Evolutionary conservation across 2,329 filamentous ascomycete species (phyloP), one percentile per base, ranked within the genome.

Genomic region (Colletotrichum gigasporum): DNA sequence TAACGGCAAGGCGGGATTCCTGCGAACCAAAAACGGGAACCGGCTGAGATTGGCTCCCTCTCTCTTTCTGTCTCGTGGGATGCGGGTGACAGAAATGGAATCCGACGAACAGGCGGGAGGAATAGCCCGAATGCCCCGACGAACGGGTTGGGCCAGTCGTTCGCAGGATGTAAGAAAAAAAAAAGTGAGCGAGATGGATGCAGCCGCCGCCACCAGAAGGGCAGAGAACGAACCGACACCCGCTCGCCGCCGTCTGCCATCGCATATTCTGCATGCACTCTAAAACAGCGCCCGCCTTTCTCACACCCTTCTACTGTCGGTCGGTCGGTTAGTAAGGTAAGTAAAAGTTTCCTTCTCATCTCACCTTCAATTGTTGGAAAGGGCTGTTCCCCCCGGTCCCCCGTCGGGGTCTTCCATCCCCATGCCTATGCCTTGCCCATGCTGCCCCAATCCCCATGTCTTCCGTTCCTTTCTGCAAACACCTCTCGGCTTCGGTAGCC

Each of bases 191-290:
- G 10, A 11, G 9, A 16, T 24, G 11, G 2, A n/a, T 20, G 16
- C 12, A 5, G 12, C 24, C 39, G 12, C 4, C 22, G 14, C 42
- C 22, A 22, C 10, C 28, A 8, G 53, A 24, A 26, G 3, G 35
- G 18, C 7, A 18, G 14, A 14, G 3, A 14, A 39, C 14, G 24
- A 12, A 5, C n/a, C 18, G 28, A 34, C 12, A n/a, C 47, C 11
- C 16, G 24, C n/a, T n/a, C n/a, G 9, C 39, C 50, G 18, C 12
- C 42, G 14, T 24, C 44, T 63, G 53, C 37, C 60, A 52, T 63
- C 60, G 53, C 60, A 47, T 59, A 3, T 59, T 52, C 54, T 47
- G 53, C 54, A 63, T 56, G 51, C 50, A 59, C 45, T 32, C 45
- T 18, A 32, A 14, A 26, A 5, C 28, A 30, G 32, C 8, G 32